A percentile compares a stretch with the other conserved stretches of the same genome.
Conservation (phyloP, 2,329 filamentous ascomycete species). For the Elsinoe fawcettii region DNA sequence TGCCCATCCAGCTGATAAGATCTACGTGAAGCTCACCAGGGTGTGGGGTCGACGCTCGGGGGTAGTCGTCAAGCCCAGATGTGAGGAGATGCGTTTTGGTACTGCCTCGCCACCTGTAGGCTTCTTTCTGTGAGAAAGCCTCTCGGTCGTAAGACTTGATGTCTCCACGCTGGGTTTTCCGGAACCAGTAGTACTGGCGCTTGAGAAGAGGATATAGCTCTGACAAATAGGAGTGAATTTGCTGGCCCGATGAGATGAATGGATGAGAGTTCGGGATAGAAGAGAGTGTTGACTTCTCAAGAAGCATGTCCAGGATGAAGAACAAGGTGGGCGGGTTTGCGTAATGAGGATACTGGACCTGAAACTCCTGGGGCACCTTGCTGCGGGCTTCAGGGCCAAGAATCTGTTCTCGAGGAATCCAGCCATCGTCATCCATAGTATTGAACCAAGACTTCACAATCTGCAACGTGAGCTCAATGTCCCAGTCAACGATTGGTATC, state of each 20-base stretch:
- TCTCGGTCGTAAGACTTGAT: conserved; percentile 85
- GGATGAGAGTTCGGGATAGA: conserved; percentile 20
- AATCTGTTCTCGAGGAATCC: conserved; percentile 96
- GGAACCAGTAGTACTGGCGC: conserved; percentile 91
- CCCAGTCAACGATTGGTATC: conserved; percentile 85
- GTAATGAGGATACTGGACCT: conserved; percentile 92
- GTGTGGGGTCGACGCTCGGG: conserved; percentile 84
- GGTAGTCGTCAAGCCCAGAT: conserved; percentile 93
- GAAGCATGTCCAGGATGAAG: conserved; percentile 75
- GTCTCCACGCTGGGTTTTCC: conserved; percentile 81
- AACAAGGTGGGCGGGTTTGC: conserved; percentile 95
- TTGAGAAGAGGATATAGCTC: conserved; percentile 79
- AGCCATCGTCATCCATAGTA: conserved; percentile 92
- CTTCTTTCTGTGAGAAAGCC: conserved; percentile 82
- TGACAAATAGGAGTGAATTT: conserved; percentile 62
- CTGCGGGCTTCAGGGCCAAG: conserved; percentile 83
- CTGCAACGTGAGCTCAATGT: conserved; percentile 76
- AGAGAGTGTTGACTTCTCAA: conserved; percentile 61
- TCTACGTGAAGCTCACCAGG: conserved; percentile 94
- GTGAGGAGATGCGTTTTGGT: conserved; percentile 81
- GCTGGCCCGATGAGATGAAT: conserved; percentile 53
- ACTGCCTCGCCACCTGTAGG: conserved; percentile 89
- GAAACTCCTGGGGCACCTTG: conserved; percentile 90
- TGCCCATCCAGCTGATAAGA: conserved; percentile 92
- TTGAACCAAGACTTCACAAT: conserved; percentile 94